These are phyloP conservation scores for Lactarius pseudohatsudake DNA, from an alignment of 768 basidiomycete genomes.

Conservation along the genomic window DNA sequence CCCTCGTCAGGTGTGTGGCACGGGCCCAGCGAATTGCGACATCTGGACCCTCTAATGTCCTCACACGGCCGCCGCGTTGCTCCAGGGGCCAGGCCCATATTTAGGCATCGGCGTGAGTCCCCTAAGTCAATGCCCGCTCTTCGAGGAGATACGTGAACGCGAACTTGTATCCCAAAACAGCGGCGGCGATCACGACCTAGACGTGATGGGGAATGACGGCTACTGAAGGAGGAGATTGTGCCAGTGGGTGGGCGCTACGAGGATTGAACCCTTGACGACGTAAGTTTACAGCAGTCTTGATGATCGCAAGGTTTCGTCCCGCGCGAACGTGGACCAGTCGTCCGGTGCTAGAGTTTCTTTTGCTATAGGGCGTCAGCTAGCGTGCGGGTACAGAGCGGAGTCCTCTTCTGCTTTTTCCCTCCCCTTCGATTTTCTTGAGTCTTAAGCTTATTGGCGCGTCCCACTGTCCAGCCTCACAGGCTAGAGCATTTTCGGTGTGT, in stretches of 20 bases:
- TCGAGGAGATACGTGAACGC: neutral
- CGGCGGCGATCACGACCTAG: constrained; percentile 4
- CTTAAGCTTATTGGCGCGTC: neutral
- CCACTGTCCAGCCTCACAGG: neutral
- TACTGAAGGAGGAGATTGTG: neutral
- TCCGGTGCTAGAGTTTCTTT: neutral
- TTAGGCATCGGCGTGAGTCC: neutral
- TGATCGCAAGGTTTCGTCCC: neutral
- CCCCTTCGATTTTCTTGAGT: neutral
- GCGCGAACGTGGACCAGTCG: neutral
- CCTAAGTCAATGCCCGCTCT: neutral
- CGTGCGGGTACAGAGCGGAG: neutral
- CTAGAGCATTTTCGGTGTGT: neutral
- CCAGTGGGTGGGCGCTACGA: constrained; percentile 1
- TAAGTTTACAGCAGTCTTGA: neutral
- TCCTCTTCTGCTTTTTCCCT: neutral
- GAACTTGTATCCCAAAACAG: neutral
- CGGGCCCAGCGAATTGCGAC: neutral
- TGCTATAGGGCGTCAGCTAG: neutral
- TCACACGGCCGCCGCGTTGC: neutral
- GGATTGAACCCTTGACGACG: neutral
- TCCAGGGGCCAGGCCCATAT: neutral
- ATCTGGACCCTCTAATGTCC: neutral
- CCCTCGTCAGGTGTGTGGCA: neutral
- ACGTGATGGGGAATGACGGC: neutral